A percentile compares a stretch with the other conserved stretches of the same genome.
Evolutionary conservation across 2,329 filamentous ascomycete species (phyloP).

Genomic region (Colletotrichum euphorbiae): DNA sequence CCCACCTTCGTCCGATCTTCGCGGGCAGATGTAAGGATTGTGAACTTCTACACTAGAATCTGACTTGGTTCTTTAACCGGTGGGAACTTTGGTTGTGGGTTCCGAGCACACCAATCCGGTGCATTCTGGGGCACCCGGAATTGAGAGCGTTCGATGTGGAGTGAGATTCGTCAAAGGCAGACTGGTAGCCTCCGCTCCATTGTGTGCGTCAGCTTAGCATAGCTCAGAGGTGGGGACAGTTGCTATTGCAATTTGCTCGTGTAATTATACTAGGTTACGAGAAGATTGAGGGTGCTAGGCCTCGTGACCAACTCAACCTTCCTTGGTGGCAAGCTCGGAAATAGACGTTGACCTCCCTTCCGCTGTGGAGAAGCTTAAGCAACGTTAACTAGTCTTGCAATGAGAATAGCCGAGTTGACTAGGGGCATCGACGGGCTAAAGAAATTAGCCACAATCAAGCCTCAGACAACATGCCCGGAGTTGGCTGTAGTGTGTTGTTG

Average conservation of each 20-base stretch:
- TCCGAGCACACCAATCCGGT: not conserved
- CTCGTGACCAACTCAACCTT: constrained; percentile 5
- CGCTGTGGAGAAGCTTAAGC: not conserved
- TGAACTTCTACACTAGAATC: not conserved
- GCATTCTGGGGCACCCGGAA: not conserved
- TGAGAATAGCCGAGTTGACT: too few species aligned
- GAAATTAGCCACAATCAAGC: too few species aligned
- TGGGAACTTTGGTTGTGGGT: constrained; percentile 6
- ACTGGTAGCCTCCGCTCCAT: not conserved
- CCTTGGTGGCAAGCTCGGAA: not conserved
- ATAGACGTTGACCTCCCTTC: not conserved
- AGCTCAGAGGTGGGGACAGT: not conserved
- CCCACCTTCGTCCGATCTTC: not conserved
- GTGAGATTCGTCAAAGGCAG: not conserved
- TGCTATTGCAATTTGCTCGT: not conserved
- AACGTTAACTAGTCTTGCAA: too few species aligned
- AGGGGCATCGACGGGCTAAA: too few species aligned
- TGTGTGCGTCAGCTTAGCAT: not conserved
- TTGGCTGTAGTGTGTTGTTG: too few species aligned
- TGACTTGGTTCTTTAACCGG: constrained; percentile 1
- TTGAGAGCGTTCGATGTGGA: not conserved
- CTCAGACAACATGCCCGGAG: too few species aligned
- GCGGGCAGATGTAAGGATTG: not conserved
- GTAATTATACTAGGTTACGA: not conserved
- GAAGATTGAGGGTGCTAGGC: not conserved